Conservation (phyloP, 1,284 basidiomycete genomes). For the Earliella scabrosa region DNA sequence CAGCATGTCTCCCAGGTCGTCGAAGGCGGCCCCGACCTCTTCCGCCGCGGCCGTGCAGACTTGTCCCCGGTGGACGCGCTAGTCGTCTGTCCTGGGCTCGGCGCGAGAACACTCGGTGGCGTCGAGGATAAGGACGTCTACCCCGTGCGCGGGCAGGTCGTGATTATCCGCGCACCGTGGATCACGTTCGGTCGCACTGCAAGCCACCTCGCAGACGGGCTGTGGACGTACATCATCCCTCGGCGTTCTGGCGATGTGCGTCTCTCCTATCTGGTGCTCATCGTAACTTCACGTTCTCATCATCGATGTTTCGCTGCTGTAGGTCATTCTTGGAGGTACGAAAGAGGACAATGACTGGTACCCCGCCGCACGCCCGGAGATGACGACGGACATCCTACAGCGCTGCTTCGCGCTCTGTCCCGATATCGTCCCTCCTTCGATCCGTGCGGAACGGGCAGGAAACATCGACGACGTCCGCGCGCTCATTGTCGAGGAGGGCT, state of each 20-base stretch:
- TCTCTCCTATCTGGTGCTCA: slow-evolving; percentile 10
- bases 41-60: slow-evolving; percentile 33
- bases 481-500: slow-evolving; percentile 70
- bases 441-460: slow-evolving; percentile 50
- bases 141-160: slow-evolving; percentile 58
- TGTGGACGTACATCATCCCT: slow-evolving; percentile 75
- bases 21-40: slow-evolving; percentile 57
- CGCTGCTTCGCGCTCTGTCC: slow-evolving; percentile 62
- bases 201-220: slow-evolving; percentile 47
- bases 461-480: slow-evolving; percentile 66
- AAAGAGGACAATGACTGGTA: slow-evolving; percentile 69
- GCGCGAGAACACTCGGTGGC: slow-evolving; percentile 49
- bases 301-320: neutral
- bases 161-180: slow-evolving; percentile 54
- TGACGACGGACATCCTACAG: slow-evolving; percentile 61
- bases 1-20: slow-evolving; percentile 70
- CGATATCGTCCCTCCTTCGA: slow-evolving; percentile 67
- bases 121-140: slow-evolving; percentile 52
- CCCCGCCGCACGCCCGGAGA: slow-evolving; percentile 61
- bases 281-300: neutral
- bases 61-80: slow-evolving; percentile 48
- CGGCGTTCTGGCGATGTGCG: slow-evolving; percentile 66
- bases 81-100: slow-evolving; percentile 69
- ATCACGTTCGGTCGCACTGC: slow-evolving; percentile 63
- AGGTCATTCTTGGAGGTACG: slow-evolving; percentile 74